Evolutionary conservation across 371 early-diverging fungal species (phyloP).

Genomic region (Mucor indicus): DNA sequence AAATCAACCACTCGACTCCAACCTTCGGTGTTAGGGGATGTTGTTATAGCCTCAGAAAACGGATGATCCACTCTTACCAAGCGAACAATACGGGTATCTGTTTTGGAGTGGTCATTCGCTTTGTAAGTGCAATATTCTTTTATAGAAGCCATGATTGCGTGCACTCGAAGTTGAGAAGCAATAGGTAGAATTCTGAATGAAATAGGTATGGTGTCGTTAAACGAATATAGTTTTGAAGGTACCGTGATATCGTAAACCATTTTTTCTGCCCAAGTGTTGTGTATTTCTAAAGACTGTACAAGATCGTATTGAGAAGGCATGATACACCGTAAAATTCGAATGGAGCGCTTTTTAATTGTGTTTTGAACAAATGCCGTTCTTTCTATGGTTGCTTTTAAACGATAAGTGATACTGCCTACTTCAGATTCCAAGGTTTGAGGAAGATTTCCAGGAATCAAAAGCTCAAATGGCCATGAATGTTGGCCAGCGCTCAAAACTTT

Average conservation of each 20-base stretch:
- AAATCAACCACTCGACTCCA: slow-evolving; percentile 18
- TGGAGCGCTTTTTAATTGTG: slow-evolving; percentile 22
- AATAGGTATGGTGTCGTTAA: slow-evolving; percentile 20
- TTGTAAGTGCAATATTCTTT: slow-evolving; percentile 26
- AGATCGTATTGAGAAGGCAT: slow-evolving; percentile 34
- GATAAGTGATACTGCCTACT: slow-evolving; percentile 35
- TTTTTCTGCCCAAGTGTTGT: slow-evolving; percentile 44
- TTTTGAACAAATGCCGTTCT: slow-evolving; percentile 41
- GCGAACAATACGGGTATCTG: slow-evolving; percentile 21
- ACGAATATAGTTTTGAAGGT: slow-evolving; percentile 21
- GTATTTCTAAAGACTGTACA: slow-evolving; percentile 32
- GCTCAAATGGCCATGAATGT: slow-evolving; percentile 36
- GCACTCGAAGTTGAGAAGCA: slow-evolving; percentile 15
- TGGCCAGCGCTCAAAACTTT: slow-evolving; percentile 29
- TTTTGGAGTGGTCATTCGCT: slow-evolving; percentile 19
- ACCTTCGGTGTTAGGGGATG: neutral
- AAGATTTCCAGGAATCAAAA: slow-evolving; percentile 38
- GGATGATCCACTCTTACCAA: slow-evolving; percentile 14
- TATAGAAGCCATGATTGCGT: slow-evolving; percentile 17
- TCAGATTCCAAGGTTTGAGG: slow-evolving; percentile 44
- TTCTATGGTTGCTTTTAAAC: slow-evolving; percentile 38
- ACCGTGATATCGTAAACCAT: slow-evolving; percentile 38
- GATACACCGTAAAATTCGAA: slow-evolving; percentile 33
- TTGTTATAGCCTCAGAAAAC: slow-evolving; percentile 5
- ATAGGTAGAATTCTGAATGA: slow-evolving; percentile 23